Base-by-base conservation (phyloP, 495 filamentous ascomycete species). In the Xylaria scruposa region DNA sequence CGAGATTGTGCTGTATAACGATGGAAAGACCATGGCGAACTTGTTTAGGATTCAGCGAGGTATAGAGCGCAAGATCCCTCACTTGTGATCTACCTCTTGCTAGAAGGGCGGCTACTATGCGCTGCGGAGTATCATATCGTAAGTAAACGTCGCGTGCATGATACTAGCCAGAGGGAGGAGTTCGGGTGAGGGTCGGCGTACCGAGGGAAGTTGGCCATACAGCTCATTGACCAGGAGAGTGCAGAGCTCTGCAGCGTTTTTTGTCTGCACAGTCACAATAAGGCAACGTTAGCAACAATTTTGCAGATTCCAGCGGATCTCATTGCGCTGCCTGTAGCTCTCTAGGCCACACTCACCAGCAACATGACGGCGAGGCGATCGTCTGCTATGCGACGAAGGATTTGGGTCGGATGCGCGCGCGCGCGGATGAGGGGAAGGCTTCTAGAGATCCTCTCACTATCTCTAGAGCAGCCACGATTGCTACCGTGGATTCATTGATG, bases 121-220 rank as follows among this genome's bases (percentile, higher is more conserved):
- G 88, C 91, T 93, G 73, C 21, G 29, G 21, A 13, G 36, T 19
- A 19, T 5, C 4, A 47, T 70, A 76, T 62, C 78, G 73, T 73
- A 59, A 74, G 72, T 46, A 31, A 33, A 53, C 68, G 44, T 51
- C 46, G 47, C 44, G 40, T 38, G 19, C 21, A 59, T 10, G 17
- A 13, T 51, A 29, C 60, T 47, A 36, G 21, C 61, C 40, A 44
- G 26, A 49, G 31, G 69, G 36, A 44, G 17, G 26, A 44, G 66
- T 8, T n/a, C 26, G 12, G 38, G 13, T 12, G 17, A 47, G 38
- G 47, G 67, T 21, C 68, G 44, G 86, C 93, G 76, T 91, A 98
- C 95, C 78, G 93, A 93, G 63, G 93, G 92, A 36, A 99, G 87
- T 77, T 97, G 92, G 74, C 96, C 96, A 81, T 94, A 93, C 26